Evolutionary conservation across 1,284 basidiomycete species (phyloP), one percentile per base, ranked within the genome.

Genomic region (Flammula alnicola): DNA sequence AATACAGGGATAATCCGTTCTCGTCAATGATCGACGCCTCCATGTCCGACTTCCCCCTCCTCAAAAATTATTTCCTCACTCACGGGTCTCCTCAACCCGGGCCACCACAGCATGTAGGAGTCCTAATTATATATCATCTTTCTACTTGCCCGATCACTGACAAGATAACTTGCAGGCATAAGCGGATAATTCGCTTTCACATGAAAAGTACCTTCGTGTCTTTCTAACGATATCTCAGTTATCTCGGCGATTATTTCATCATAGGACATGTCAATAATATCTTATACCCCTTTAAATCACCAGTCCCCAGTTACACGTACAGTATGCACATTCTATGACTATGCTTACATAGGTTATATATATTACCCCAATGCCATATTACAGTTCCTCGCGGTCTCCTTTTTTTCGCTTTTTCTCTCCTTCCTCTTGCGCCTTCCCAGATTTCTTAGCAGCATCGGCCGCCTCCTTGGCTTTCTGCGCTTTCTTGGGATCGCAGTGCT

Each of bases 41-140:
- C 19, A 91, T 90, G 79, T 84, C 88, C 25, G 88, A 91, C 61
- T 91, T 88, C 56, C 85, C 88, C 2, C 78, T 91, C 55, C 66
- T 91, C 56, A 84, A 86, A 64, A 91, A 91, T 65, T 90, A 84
- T 63, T 77, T 91, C 47, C 69, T 81, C 59, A 86, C 80, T 44
- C 83, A 85, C 62, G 75, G 75, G 30, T 77, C 77, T 17, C 81
- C 83, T 43, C 62, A 56, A 53, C 52, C 65, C 57, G 64, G n/a
- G n/a, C n/a, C n/a, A n/a, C n/a, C n/a, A n/a, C n/a, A n/a, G n/a
- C n/a, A n/a, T n/a, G n/a, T n/a, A n/a, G n/a, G n/a, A n/a, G n/a
- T n/a, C n/a, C n/a, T n/a, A n/a, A 25, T 25, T 12, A 22, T 9
- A 33, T 32, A 11, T 14, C 20, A 27, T 31, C 32, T 29, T 29